These are phyloP conservation scores for Buddleja alternifolia DNA, from an alignment of 257 asterid species.

Conservation along the genomic window DNA sequence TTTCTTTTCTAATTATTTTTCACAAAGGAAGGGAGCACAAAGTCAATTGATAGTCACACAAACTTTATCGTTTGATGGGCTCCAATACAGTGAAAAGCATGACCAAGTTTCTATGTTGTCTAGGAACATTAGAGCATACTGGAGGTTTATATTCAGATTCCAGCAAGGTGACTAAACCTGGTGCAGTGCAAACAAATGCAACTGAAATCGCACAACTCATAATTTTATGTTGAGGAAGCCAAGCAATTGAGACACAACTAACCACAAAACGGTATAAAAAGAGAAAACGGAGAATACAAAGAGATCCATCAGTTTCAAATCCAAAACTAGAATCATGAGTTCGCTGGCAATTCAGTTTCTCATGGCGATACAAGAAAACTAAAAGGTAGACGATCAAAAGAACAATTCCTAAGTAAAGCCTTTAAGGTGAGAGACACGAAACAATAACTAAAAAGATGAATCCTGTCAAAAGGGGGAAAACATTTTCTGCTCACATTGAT, in stretches of 20 bases:
- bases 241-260: not conserved
- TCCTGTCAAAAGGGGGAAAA: not conserved
- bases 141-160: not conserved
- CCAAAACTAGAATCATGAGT: not conserved
- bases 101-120: not conserved
- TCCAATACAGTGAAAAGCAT: conserved; percentile 6
- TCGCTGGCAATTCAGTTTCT: not conserved
- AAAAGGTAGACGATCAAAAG: not conserved
- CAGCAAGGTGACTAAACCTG: not conserved
- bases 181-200: not conserved
- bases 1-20: not conserved
- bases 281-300: not conserved
- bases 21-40: not conserved
- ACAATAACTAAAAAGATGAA: not conserved
- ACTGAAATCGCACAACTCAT: not conserved
- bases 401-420: conserved; percentile 11
- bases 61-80: not conserved
- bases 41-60: conserved; percentile 1
- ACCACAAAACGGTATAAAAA: not conserved
- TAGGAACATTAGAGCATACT: conserved; percentile 1
- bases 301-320: conserved; percentile 3
- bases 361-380: conserved; percentile 14
- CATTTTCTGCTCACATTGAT: conserved; percentile 65
- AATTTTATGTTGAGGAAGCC: not conserved
- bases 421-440: conserved; percentile 14